Evolutionary conservation across 306 rosid species (phyloP), one percentile per base, ranked within the genome.

Genomic region (Vigna unguiculata): DNA sequence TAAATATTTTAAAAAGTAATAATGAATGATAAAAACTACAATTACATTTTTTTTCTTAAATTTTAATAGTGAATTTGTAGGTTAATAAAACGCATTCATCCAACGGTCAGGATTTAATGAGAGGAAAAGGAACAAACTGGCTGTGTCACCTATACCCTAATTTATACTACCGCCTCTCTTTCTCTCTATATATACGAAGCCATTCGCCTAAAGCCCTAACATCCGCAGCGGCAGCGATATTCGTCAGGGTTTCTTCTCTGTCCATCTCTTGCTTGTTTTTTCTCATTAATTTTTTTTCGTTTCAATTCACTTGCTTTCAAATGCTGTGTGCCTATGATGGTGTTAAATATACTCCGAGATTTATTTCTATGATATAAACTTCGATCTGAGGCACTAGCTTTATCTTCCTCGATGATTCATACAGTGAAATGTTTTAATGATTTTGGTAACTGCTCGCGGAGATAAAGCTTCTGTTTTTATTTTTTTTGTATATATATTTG

Each of bases 301-400:
- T 17, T 0, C 4, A 40, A 4, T 38, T 5, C 4, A 14, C 13
- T 16, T 6, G 1, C 19, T 1, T 40, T 47, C 32, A 4, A 1
- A 22, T 24, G 2, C 66, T 7, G 0, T 70, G 80, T 81, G 89
- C 92, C 94, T 43, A 16, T 87, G 95, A 90, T 88, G 95, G 92
- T 2, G 71, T 77, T 92, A 87, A 90, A 88, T 91, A 83, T 89
- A 90, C 95, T 88, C 64, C 59, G 96, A 90, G 93, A 88, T 82
- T 84, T 21, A 17, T 40, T 57, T 87, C 97, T 15, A 43, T 88
- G 93, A 92, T 36, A 81, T 68, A 6, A 72, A 55, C 11, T 62
- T 66, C 41, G 5, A 19, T 72, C 96, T 92, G 97, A 92, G 97
- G 97, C 92, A 83, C 53, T 2, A n/a, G 57, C 28, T 51, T 45